phyloP scores from a whole-genome alignment of 1,284 basidiomycete genomes.

The Heterobasidion occidentale region DNA sequence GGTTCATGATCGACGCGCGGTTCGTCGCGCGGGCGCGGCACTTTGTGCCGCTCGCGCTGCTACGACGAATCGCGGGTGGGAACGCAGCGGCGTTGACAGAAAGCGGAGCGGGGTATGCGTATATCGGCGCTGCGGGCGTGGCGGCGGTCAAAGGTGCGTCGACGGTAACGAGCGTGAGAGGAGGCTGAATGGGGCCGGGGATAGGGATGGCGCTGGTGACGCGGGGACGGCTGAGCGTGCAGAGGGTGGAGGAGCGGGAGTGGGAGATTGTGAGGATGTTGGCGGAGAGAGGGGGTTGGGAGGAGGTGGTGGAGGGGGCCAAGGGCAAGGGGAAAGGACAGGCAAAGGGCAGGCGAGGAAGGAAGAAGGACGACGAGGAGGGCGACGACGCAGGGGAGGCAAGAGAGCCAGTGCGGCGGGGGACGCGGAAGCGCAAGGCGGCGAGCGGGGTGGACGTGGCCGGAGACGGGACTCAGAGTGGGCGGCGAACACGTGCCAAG shows the following conservation, averaged over 20 bases:
- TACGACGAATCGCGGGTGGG: conserved; percentile 54
- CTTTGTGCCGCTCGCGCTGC: conserved; percentile 74
- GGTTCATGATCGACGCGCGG: conserved; percentile 88
- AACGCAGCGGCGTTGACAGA: conserved; percentile 9
- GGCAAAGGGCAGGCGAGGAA: background rate
- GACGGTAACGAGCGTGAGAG: background rate
- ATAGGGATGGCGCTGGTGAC: conserved; percentile 77
- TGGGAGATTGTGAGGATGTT: conserved; percentile 64
- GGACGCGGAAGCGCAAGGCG: conserved; percentile 14
- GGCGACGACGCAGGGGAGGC: background rate
- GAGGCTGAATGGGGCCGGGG: background rate
- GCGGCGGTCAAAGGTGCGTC: conserved; percentile 52
- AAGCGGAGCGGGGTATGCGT: conserved; percentile 49
- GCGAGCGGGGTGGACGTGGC: conserved; percentile 7
- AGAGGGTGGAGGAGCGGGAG: conserved; percentile 65
- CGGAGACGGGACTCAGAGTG: conserved; percentile 2
- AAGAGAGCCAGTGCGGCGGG: background rate
- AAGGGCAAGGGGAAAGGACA: conserved; percentile 3
- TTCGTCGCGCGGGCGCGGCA: conserved; percentile 64
- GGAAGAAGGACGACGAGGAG: background rate
- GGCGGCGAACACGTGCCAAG: conserved; percentile 13
- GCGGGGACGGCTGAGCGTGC: conserved; percentile 82
- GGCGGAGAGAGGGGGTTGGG: conserved; percentile 72
- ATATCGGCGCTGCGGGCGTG: conserved; percentile 54
- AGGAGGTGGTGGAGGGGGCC: conserved; percentile 3